Conservation (phyloP, 352 stramenopile species). For the Globisporangium emineosum region DNA sequence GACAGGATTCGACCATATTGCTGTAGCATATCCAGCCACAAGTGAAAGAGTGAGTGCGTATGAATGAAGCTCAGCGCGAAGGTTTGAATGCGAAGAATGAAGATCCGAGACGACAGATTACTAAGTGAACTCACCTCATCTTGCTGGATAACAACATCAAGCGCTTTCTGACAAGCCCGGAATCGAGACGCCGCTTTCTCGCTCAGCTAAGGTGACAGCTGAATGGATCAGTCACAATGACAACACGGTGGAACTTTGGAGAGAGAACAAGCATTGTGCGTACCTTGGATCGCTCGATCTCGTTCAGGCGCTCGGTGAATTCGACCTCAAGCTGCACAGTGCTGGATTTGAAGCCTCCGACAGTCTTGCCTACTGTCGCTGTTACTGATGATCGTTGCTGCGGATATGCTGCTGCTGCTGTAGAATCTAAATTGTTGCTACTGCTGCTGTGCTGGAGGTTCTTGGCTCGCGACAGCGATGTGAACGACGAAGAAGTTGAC, state of each 20-base stretch:
- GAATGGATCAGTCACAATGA: not conserved
- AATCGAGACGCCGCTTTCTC: slow-evolving; percentile 52
- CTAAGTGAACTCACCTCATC: slow-evolving; percentile 41
- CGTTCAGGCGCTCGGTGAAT: slow-evolving; percentile 55
- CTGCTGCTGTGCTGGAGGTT: not conserved
- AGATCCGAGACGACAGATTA: not conserved
- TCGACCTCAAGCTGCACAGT: slow-evolving; percentile 61
- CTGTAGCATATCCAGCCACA: slow-evolving; percentile 18
- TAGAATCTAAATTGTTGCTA: not conserved
- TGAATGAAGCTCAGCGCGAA: not conserved
- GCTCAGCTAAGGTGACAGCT: slow-evolving; percentile 29
- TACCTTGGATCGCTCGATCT: slow-evolving; percentile 67
- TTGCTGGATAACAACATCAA: slow-evolving; percentile 53
- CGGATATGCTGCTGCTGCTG: not conserved
- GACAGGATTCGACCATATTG: slow-evolving; percentile 47
- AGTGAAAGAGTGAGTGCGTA: not conserved
- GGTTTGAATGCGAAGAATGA: not conserved
- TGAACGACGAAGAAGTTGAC: not conserved
- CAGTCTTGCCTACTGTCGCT: not conserved
- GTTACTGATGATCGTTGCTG: not conserved
- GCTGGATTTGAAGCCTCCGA: slow-evolving; percentile 44
- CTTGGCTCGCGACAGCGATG: not conserved
- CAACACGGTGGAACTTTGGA: not conserved
- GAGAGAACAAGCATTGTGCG: not conserved
- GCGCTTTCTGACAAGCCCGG: slow-evolving; percentile 41